These are phyloP conservation scores for Schizothecium vesticola DNA, from an alignment of 495 filamentous ascomycete species.

Conservation along the genomic window DNA sequence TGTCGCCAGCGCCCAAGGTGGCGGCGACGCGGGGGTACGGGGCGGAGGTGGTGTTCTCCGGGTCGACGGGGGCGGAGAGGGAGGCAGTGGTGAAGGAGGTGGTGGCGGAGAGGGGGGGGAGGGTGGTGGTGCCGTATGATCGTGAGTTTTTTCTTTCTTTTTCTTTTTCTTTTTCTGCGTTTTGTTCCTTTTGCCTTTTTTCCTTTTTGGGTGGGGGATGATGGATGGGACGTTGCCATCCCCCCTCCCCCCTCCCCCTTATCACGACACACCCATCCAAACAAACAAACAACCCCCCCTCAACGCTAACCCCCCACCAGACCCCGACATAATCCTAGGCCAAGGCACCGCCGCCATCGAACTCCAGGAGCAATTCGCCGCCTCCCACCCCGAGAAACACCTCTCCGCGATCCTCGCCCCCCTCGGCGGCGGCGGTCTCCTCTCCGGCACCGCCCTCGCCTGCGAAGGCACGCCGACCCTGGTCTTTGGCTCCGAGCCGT, in stretches of 20 bases:
- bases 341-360: slow-evolving; percentile 89
- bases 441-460: slow-evolving; percentile 74
- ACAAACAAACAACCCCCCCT: no score
- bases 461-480: slow-evolving; percentile 58
- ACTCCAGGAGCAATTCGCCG: slow-evolving; percentile 61
- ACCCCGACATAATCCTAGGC: slow-evolving; percentile 83
- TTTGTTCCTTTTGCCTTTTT: no score
- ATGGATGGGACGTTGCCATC: no score
- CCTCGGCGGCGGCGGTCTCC: slow-evolving; percentile 82
- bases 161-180: no score
- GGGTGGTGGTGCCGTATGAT: slow-evolving; percentile 84
- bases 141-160: slow-evolving; percentile 16
- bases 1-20: slow-evolving; percentile 79
- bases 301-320: background rate
- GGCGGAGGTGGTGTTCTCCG: slow-evolving; percentile 75
- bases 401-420: slow-evolving; percentile 82
- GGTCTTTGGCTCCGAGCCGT: slow-evolving; percentile 91
- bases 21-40: slow-evolving; percentile 71
- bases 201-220: no score
- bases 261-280: no score
- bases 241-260: no score
- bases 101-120: slow-evolving; percentile 62
- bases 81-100: slow-evolving; percentile 69
- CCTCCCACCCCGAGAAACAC: slow-evolving; percentile 2
- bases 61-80: slow-evolving; percentile 72